Evolutionary conservation across 176 grass and related monocot genomes (phyloP).

Genomic region (maize (Zea mays)): DNA sequence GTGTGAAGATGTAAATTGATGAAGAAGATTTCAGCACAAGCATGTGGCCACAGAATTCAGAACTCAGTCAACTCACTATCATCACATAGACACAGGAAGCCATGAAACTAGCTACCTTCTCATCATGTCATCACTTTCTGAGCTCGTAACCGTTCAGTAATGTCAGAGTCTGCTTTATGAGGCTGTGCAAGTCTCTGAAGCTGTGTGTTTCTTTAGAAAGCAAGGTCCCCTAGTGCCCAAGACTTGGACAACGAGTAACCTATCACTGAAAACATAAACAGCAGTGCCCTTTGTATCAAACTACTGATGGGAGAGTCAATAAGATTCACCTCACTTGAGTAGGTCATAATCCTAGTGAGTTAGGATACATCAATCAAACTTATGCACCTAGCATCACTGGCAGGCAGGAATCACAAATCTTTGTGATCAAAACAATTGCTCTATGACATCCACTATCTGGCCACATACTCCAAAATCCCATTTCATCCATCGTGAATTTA

Average conservation of each 20-base stretch:
- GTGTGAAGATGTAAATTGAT: neutral
- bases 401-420: neutral
- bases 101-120: neutral
- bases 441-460: neutral
- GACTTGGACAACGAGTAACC: neutral
- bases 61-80: neutral
- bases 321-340: neutral
- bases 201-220: neutral
- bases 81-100: neutral
- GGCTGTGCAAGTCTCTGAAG: neutral
- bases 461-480: neutral
- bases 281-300: neutral
- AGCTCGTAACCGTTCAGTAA: slow-evolving; percentile 8
- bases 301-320: neutral
- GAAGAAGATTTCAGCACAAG: neutral
- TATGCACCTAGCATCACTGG: neutral
- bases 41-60: neutral
- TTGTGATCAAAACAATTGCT: neutral
- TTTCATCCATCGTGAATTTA: neutral
- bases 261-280: slow-evolving; percentile 14
- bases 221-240: neutral
- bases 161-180: slow-evolving; percentile 3
- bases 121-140: neutral
- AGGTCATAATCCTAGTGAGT: neutral
- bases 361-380: neutral